phyloP scores from a whole-genome alignment of 495 filamentous ascomycete genomes.

The Cercophora samala region DNA sequence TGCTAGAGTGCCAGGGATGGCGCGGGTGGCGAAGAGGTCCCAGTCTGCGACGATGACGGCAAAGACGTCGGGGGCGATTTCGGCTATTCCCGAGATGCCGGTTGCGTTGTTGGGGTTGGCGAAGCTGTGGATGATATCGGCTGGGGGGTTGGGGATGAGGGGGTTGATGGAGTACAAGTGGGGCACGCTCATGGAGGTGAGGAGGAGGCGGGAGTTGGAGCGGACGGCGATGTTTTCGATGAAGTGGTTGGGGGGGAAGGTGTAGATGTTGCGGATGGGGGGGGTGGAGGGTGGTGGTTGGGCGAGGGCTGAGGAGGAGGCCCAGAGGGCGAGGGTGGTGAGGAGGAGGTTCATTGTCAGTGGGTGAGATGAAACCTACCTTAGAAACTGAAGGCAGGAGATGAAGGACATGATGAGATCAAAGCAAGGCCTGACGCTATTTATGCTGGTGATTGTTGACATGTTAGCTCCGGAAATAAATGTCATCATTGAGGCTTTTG shows the following conservation, averaged over 20 bases:
- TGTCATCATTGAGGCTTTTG: background rate
- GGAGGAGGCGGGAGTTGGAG: conserved; percentile 44
- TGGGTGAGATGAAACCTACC: background rate
- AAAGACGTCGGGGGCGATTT: conserved; percentile 40
- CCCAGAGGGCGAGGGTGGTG: background rate
- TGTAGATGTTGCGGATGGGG: conserved; percentile 15
- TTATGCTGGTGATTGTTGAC: background rate
- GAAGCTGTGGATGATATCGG: conserved; percentile 41
- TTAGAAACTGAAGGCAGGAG: too few relatives aligned
- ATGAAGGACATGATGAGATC: too few relatives aligned
- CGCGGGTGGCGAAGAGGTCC: conserved; percentile 28
- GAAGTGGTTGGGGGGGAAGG: conserved; percentile 24
- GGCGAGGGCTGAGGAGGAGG: background rate
- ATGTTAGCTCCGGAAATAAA: background rate
- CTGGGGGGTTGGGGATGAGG: conserved; percentile 24
- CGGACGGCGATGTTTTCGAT: conserved; percentile 48
- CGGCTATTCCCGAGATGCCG: conserved; percentile 34
- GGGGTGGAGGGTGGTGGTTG: background rate
- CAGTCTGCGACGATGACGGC: conserved; percentile 35
- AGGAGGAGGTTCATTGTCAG: background rate
- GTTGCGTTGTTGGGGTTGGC: conserved; percentile 29
- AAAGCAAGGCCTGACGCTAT: background rate
- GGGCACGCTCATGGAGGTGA: conserved; percentile 30
- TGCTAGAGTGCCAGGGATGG: conserved; percentile 32
- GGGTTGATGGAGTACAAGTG: conserved; percentile 30